Evolutionary conservation across 1,284 basidiomycete species (phyloP), one percentile per base, ranked within the genome.

Genomic region (Pseudozyma sp.): DNA sequence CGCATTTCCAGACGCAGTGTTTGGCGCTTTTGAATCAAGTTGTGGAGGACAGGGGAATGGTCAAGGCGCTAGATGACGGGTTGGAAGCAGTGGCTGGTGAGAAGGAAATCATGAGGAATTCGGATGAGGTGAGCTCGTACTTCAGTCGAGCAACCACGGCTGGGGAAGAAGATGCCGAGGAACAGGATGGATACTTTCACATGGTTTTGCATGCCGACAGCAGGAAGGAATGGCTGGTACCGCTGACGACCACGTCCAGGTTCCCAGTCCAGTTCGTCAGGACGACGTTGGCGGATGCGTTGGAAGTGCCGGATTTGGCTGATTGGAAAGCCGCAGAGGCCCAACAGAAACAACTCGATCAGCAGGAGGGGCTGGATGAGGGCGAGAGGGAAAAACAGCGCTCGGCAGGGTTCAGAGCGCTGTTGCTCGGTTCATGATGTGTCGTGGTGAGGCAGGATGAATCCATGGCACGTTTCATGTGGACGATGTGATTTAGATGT

Each of bases 1-100:
- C 77, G 8, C 81, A 83, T 44, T 64, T 77, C 14, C 81, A 83
- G 37, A 77, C 69, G 7, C 81, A 83, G 54, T 58, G 75, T 1
- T 52, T 83, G 7, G 79, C 81, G 0, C 45, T 83, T 0, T 54
- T 55, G 3, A 14, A 29, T 2, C 0, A 0, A 19, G 31, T 58
- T 2, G 39, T 58, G 0, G 30, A 19, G 0, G 11, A 45, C 6
- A 24, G 11, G 3, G 17, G 52, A 16, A 5, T 68, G 5, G 59
- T 48, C 1, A 17, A 54, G 16, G 1, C 9, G 2, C 31, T 68
- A 0, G 66, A 68, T 29, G 55, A 68, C 29, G 55, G 45, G 0
- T n/a, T 61, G 0, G 35, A 57, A 5, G 16, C 30, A 1, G 24
- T 40, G 8, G 8, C 44, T 0, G 2, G 19, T 7, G 7, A 35